phyloP scores from a whole-genome alignment of 2,329 filamentous ascomycete species.

The Stenocarpella maydis region DNA sequence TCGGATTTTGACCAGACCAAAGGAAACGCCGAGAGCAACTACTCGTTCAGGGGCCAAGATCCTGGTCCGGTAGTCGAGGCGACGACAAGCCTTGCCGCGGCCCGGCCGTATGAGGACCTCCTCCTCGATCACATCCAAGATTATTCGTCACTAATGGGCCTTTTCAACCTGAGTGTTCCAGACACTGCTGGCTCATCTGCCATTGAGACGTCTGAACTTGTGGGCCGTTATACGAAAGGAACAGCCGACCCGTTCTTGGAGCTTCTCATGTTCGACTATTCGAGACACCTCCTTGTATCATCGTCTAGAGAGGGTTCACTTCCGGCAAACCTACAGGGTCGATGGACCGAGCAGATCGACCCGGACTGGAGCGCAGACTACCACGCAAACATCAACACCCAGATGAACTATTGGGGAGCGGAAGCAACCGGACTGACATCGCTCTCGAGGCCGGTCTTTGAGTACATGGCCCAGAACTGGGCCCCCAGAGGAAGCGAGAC shows the following conservation, averaged over 20 bases:
- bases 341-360: conserved; percentile 58
- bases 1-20: conserved; percentile 61
- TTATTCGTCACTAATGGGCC: conserved; percentile 48
- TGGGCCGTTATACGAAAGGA: conserved; percentile 37
- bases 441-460: conserved; percentile 56
- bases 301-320: conserved; percentile 60
- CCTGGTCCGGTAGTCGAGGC: conserved; percentile 50
- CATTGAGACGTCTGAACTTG: conserved; percentile 45
- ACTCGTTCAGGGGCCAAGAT: conserved; percentile 58
- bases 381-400: conserved; percentile 66
- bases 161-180: conserved; percentile 54
- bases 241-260: conserved; percentile 61
- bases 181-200: conserved; percentile 51
- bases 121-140: conserved; percentile 49
- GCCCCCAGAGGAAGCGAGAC: conserved; percentile 61
- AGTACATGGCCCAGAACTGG: conserved; percentile 60
- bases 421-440: conserved; percentile 60
- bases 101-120: conserved; percentile 45
- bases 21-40: conserved; percentile 52
- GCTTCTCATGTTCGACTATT: conserved; percentile 60
- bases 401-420: conserved; percentile 68
- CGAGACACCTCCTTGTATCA: conserved; percentile 62
- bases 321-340: conserved; percentile 64
- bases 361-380: conserved; percentile 59
- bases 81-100: conserved; percentile 44